Percentiles rank a stretch among this genome's conserved stretches.
Conservation (phyloP, 108 stramenopile species). For the Cylindrotheca closterium region DNA sequence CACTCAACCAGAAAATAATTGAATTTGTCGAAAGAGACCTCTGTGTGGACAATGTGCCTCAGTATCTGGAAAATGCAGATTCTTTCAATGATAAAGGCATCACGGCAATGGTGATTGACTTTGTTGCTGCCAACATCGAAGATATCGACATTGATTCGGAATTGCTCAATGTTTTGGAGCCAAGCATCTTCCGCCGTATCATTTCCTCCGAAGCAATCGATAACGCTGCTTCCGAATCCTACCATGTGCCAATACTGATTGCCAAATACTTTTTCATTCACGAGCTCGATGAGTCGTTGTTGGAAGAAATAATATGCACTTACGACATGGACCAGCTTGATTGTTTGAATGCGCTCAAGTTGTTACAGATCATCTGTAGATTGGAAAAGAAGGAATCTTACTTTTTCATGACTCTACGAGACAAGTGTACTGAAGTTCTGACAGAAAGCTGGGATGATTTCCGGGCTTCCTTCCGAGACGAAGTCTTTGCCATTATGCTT, state of each 20-base stretch:
- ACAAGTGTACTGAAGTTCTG: constrained; percentile 25
- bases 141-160: constrained; percentile 11
- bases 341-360: constrained; percentile 20
- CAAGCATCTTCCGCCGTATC: constrained; percentile 30
- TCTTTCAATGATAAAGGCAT: constrained; percentile 31
- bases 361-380: constrained; percentile 19
- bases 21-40: constrained; percentile 41
- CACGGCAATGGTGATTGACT: constrained; percentile 6
- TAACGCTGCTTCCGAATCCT: not conserved
- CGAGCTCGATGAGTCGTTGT: constrained; percentile 21
- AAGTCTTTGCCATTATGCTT: constrained; percentile 14
- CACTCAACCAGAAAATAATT: constrained; percentile 36
- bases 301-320: constrained; percentile 17
- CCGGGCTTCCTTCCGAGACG: constrained; percentile 7
- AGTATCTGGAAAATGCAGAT: constrained; percentile 25
- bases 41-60: constrained; percentile 26
- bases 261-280: constrained; percentile 24
- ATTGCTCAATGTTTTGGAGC: constrained; percentile 17
- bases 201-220: constrained; percentile 29
- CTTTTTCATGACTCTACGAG: constrained; percentile 17
- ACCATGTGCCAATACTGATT: constrained; percentile 21
- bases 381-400: constrained; percentile 9
- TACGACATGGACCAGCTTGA: constrained; percentile 17
- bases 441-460: constrained; percentile 33
- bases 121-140: constrained; percentile 17